A percentile compares a stretch with the other conserved stretches of the same genome.
Evolutionary conservation across 2,329 filamentous ascomycete genomes (phyloP).

Genomic region (Blumeria hordei): DNA sequence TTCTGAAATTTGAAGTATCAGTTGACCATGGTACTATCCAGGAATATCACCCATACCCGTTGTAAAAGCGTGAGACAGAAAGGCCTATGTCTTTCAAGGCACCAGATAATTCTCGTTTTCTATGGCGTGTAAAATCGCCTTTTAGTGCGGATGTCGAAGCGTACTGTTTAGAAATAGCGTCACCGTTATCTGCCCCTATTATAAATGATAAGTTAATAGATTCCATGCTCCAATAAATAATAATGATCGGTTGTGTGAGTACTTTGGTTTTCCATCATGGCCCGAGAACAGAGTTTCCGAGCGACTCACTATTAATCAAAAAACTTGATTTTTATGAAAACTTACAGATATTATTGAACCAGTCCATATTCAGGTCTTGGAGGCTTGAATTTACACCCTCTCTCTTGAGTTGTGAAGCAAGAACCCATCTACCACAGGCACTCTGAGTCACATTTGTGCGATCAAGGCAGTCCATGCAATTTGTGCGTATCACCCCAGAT

Average conservation of each 20-base stretch:
- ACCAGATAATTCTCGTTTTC: slow-evolving; percentile 73
- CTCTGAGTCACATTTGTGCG: slow-evolving; percentile 91
- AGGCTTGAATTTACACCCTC: slow-evolving; percentile 55
- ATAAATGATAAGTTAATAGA: not conserved
- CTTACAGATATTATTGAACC: slow-evolving; percentile 69
- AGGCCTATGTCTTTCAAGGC: slow-evolving; percentile 78
- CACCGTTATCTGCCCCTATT: slow-evolving; percentile 73
- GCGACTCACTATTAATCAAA: not conserved
- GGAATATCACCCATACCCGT: slow-evolving; percentile 24
- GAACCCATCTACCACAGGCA: slow-evolving; percentile 59
- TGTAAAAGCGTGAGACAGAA: slow-evolving; percentile 55
- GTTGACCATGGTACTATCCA: no score
- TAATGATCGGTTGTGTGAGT: no score
- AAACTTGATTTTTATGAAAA: not conserved
- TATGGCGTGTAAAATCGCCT: slow-evolving; percentile 81
- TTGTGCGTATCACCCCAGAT: slow-evolving; percentile 63
- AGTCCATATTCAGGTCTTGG: slow-evolving; percentile 53
- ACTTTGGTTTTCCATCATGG: no score
- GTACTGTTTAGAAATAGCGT: slow-evolving; percentile 87
- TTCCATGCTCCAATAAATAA: no score
- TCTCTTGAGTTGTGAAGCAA: slow-evolving; percentile 54
- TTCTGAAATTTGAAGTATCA: slow-evolving; percentile 26
- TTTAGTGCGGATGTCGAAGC: slow-evolving; percentile 89
- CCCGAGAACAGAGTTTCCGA: no score
- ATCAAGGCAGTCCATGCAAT: slow-evolving; percentile 97